These are phyloP conservation scores for Fusarium brachygibbosum DNA, from an alignment of 2,329 filamentous ascomycete genomes.

Conservation along the genomic window DNA sequence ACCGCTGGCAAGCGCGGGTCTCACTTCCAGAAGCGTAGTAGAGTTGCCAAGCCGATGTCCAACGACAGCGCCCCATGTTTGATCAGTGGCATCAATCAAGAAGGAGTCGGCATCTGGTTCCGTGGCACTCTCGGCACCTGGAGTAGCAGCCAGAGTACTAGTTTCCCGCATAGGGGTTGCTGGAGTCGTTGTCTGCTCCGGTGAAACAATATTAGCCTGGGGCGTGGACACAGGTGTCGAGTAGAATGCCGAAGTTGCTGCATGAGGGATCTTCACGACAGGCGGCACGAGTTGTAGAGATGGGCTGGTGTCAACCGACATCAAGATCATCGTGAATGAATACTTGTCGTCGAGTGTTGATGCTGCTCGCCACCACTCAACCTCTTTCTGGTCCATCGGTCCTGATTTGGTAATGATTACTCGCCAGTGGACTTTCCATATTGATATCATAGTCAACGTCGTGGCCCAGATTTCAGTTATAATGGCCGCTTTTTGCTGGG, in stretches of 20 bases:
- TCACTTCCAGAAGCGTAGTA: constrained; percentile 65
- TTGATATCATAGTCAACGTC: constrained; percentile 78
- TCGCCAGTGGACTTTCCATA: constrained; percentile 80
- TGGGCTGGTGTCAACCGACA: constrained; percentile 75
- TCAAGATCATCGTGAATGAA: constrained; percentile 68
- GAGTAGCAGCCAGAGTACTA: constrained; percentile 60
- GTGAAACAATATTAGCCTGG: constrained; percentile 70
- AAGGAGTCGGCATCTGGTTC: constrained; percentile 70
- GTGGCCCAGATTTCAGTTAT: constrained; percentile 83
- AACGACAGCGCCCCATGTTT: constrained; percentile 80
- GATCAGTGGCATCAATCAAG: constrained; percentile 79
- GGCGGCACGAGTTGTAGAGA: constrained; percentile 73
- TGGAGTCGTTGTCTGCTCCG: constrained; percentile 69
- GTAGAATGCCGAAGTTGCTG: constrained; percentile 61
- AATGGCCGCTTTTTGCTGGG: constrained; percentile 68
- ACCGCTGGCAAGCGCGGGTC: constrained; percentile 71
- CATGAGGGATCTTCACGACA: constrained; percentile 62
- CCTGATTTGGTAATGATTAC: constrained; percentile 80
- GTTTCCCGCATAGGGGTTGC: constrained; percentile 61
- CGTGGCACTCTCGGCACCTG: constrained; percentile 57
- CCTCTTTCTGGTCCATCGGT: constrained; percentile 75
- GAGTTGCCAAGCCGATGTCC: constrained; percentile 75
- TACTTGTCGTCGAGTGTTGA: constrained; percentile 66
- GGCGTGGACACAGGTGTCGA: constrained; percentile 78
- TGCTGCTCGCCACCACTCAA: constrained; percentile 69